Evolutionary conservation across 139 green algal genomes (phyloP), one percentile per base, ranked within the genome.

Genomic region (Tetraselmis striata): DNA sequence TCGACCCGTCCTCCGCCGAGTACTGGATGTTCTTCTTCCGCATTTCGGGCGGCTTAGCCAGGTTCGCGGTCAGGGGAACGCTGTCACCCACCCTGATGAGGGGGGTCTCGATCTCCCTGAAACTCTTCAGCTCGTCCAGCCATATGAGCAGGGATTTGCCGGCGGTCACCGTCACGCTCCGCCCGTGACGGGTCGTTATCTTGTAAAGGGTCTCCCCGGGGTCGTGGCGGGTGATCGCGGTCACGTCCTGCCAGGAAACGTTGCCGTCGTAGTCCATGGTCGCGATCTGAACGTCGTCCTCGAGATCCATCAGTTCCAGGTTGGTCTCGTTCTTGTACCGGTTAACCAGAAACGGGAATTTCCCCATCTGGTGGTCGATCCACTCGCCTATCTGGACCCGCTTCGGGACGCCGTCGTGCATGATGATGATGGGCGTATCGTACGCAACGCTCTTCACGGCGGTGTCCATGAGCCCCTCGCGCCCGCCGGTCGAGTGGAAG

Each of bases 61-160:
- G 31, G 5, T 11, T 32, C 23, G 1, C 2, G 30, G 32, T 74
- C 30, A 81, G 76, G 1, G 81, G 81, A 32, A 85, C n/a, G 29
- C 23, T 26, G 81, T 85, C 81, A 28, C 81, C 81, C 1, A 81
- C 29, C 28, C 29, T 28, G 45, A 85, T 11, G 32, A 79, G 45
- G 28, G 5, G 2, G 1, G 45, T 79, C 32, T 85, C 26, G 76
- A 59, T 81, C 2, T 29, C 11, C 76, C 59, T 18, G 76, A 85
- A 81, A 28, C 28, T 82, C 75, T 79, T 29, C 27, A 2, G 28
- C 29, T 75, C 81, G 25, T 18, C 1, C 75, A 80, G 58, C 77
- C 82, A 82, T 1, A 82, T 31, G 28, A 85, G 77, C 29, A 85
- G 29, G 1, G 82, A 85, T 31, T 85, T 85, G 77, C 28, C 59